Percentiles rank a stretch among this genome's conserved stretches.
phyloP scores from a whole-genome alignment of 176 grass and related monocot genomes.

The Miscanthus lutarioriparius region DNA sequence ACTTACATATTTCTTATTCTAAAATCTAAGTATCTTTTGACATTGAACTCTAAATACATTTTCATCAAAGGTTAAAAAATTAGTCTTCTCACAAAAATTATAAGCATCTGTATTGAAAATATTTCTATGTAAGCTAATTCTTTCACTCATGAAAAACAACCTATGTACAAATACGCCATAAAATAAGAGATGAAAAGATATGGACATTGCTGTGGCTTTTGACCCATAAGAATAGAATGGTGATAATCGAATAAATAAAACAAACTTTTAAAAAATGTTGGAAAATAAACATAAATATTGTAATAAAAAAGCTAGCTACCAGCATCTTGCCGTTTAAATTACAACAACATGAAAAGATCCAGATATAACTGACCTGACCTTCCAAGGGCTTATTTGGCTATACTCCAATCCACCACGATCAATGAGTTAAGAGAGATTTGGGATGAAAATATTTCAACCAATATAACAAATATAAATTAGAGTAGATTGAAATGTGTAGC shows the following conservation, averaged over 20 bases:
- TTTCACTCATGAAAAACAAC: not conserved
- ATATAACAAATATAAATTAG: not conserved
- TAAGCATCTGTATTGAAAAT: not conserved
- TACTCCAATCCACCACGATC: not conserved
- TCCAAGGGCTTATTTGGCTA: not conserved
- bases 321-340: not conserved
- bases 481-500: not conserved
- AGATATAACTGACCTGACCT: not conserved
- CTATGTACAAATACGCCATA: too few species aligned
- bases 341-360: not conserved
- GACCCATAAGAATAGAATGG: not conserved
- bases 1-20: not conserved
- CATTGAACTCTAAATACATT: not conserved
- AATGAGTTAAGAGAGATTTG: not conserved
- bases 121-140: too few species aligned
- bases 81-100: not conserved
- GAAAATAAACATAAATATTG: not conserved
- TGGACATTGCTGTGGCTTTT: not conserved
- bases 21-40: not conserved
- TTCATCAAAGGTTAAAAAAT: not conserved
- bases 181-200: too few species aligned
- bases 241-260: not conserved
- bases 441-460: not conserved
- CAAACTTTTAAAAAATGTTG: not conserved
- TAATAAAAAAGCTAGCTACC: not conserved